phyloP scores from a whole-genome alignment of 139 green algal genomes.

The Micromonas commoda region DNA sequence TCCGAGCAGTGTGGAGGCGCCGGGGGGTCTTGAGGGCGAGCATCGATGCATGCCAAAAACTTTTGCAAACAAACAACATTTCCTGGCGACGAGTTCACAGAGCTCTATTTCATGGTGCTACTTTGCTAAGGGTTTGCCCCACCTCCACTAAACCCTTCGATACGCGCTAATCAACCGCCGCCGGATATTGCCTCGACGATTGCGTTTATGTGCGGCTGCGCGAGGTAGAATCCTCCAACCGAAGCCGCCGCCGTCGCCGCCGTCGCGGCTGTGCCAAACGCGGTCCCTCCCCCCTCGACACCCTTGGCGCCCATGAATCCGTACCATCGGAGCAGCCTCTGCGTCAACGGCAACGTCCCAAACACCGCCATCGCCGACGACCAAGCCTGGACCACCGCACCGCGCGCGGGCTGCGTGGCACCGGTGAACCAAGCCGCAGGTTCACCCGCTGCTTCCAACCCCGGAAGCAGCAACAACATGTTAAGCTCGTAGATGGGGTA shows the following conservation, averaged over 20 bases:
- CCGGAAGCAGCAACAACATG: not conserved
- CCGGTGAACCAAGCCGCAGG: not conserved
- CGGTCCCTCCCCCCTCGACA: not conserved
- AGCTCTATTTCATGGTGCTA: too few relatives aligned
- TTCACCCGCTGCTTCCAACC: not conserved
- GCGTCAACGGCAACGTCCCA: not conserved
- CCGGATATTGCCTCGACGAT: too few relatives aligned
- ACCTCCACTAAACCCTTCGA: too few relatives aligned
- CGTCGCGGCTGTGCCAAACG: not conserved
- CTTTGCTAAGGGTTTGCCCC: too few relatives aligned
- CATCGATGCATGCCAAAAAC: too few relatives aligned
- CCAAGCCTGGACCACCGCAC: not conserved
- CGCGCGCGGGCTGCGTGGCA: too few relatives aligned
- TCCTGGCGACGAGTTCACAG: too few relatives aligned
- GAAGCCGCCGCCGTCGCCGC: not conserved
- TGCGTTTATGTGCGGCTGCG: too few relatives aligned
- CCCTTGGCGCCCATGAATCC: not conserved
- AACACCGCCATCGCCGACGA: not conserved
- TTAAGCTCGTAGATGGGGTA: not conserved
- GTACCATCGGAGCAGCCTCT: not conserved
- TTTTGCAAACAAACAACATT: too few relatives aligned
- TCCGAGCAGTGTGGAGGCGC: too few relatives aligned
- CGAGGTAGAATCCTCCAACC: not conserved
- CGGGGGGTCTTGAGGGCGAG: too few relatives aligned
- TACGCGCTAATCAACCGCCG: too few relatives aligned